Evolutionary conservation across 2,329 filamentous ascomycete genomes (phyloP).

Genomic region (Bertia moriformis): DNA sequence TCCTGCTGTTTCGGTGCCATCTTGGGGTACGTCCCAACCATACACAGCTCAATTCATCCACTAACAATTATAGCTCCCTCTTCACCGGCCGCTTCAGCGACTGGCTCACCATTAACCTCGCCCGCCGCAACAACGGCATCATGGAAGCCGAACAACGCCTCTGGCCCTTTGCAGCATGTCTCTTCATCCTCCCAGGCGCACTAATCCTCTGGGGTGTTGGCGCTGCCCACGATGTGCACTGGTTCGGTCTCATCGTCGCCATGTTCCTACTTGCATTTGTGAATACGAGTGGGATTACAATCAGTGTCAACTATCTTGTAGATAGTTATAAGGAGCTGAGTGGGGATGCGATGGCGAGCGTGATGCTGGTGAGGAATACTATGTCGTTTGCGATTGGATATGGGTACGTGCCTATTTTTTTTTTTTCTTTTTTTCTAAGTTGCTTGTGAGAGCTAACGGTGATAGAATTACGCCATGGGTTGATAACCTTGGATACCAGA

Average conservation of each 20-base stretch:
- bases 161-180: constrained; percentile 18
- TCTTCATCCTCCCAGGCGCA: constrained; percentile 16
- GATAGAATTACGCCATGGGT: constrained; percentile 28
- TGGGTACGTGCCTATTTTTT: constrained; percentile 5
- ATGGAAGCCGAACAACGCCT: constrained; percentile 24
- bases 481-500: constrained; percentile 22
- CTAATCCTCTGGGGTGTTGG: constrained; percentile 19
- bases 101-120: constrained; percentile 18
- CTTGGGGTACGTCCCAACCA: constrained; percentile 10
- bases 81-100: constrained; percentile 21
- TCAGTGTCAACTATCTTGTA: constrained; percentile 22
- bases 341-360: constrained; percentile 20
- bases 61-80: constrained; percentile 12
- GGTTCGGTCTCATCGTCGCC: constrained; percentile 13
- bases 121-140: constrained; percentile 20
- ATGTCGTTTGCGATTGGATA: constrained; percentile 29
- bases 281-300: constrained; percentile 17
- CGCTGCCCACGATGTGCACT: constrained; percentile 11
- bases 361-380: constrained; percentile 29
- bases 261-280: constrained; percentile 13
- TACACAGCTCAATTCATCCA: constrained; percentile 3
- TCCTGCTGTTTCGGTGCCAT: constrained; percentile 17
- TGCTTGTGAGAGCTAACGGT: background rate
- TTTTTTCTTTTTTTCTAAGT: background rate
- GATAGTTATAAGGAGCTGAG: constrained; percentile 22